phyloP scores from a whole-genome alignment of 2,329 filamentous ascomycete genomes.

The Biscogniauxia sp. region DNA sequence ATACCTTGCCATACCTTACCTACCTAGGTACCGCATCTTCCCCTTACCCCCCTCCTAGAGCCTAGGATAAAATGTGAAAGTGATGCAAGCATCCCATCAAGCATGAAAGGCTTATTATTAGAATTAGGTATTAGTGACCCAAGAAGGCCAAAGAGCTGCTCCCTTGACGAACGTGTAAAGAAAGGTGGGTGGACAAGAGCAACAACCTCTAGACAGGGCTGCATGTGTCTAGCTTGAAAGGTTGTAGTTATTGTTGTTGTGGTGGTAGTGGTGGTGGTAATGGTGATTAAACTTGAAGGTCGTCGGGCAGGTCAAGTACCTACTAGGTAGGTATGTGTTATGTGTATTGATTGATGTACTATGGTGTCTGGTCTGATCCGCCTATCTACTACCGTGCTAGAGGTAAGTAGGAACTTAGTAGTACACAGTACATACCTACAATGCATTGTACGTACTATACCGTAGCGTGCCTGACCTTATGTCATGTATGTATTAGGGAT shows the following conservation, averaged over 20 bases:
- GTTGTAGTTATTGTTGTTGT: not conserved
- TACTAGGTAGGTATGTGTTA: too few relatives aligned
- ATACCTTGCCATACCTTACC: too few relatives aligned
- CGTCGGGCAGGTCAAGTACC: too few relatives aligned
- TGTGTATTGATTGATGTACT: too few relatives aligned
- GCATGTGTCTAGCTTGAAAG: not conserved
- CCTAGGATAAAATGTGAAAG: not conserved
- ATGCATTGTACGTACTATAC: not conserved
- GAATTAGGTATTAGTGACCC: not conserved
- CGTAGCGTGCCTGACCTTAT: not conserved
- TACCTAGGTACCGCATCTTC: not conserved
- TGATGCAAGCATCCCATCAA: not conserved
- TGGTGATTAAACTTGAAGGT: too few relatives aligned
- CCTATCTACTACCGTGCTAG: not conserved
- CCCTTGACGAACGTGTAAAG: not conserved
- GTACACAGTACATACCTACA: not conserved
- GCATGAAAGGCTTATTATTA: not conserved
- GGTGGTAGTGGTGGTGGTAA: not conserved
- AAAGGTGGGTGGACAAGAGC: not conserved
- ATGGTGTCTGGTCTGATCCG: too few relatives aligned
- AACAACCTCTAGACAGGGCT: not conserved
- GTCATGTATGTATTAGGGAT: not conserved
- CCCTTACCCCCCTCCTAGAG: not conserved
- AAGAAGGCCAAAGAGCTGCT: not conserved
- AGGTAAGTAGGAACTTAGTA: not conserved